phyloP scores from a whole-genome alignment of 257 asterid species.

The Solanum bukasovii region DNA sequence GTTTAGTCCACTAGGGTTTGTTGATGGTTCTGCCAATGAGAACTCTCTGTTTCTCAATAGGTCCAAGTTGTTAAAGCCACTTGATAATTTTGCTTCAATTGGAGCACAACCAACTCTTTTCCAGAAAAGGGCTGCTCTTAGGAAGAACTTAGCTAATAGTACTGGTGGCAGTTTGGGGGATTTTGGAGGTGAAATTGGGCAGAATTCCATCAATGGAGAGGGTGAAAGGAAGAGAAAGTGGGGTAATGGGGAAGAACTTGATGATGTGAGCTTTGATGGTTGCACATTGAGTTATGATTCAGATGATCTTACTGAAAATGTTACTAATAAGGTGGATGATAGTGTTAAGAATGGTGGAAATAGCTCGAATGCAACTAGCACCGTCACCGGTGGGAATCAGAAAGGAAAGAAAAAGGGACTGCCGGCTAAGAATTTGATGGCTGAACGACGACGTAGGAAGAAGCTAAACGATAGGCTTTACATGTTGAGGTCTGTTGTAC shows the following conservation, averaged over 20 bases:
- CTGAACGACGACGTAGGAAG: conserved; percentile 88
- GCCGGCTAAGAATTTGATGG: conserved; percentile 97
- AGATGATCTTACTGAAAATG: conserved; percentile 49
- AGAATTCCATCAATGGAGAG: conserved; percentile 9
- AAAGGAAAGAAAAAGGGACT: conserved; percentile 79
- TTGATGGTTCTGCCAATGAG: conserved; percentile 25
- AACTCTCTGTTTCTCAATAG: conserved; percentile 39
- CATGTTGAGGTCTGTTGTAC: conserved; percentile 85
- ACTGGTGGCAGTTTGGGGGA: conserved; percentile 28
- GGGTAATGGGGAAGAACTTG: conserved; percentile 49
- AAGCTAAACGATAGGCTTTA: conserved; percentile 95
- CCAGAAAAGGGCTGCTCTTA: conserved; percentile 84
- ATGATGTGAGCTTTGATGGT: conserved; percentile 65
- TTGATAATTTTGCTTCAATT: conserved; percentile 48
- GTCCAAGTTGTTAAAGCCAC: conserved; percentile 69
- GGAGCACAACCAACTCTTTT: conserved; percentile 86
- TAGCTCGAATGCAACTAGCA: conserved; percentile 30
- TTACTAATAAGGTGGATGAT: conserved; percentile 16
- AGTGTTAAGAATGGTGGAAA: conserved; percentile 29
- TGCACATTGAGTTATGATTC: conserved; percentile 65
- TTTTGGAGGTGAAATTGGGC: conserved; percentile 25
- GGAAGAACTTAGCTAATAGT: conserved; percentile 16
- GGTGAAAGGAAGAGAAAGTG: conserved; percentile 41
- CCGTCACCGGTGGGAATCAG: conserved; percentile 31
- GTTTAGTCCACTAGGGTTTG: conserved; percentile 30